Conservation (phyloP, 805 yeast genomes). For the Zygotorulaspora sp. region DNA sequence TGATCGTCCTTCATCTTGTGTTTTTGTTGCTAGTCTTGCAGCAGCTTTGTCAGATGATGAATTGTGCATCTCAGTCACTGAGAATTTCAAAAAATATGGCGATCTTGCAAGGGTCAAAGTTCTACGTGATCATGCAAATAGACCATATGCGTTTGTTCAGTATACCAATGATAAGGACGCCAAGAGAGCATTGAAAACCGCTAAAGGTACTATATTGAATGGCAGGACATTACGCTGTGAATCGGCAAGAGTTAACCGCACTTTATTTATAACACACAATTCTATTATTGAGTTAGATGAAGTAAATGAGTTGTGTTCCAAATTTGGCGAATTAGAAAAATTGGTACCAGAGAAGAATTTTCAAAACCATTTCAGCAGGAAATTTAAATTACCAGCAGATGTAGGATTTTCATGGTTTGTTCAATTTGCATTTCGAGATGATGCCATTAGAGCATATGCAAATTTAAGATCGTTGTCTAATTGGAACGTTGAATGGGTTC, state of each 20-base stretch:
- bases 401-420: constrained; percentile 58
- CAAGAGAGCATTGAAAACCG: constrained; percentile 56
- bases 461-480: constrained; percentile 49
- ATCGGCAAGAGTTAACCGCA: constrained; percentile 85
- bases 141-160: constrained; percentile 94
- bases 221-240: constrained; percentile 83
- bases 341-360: constrained; percentile 42
- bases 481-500: constrained; percentile 81
- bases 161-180: constrained; percentile 70
- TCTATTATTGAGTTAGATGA: constrained; percentile 27
- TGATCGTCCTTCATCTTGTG: constrained; percentile 80
- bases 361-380: constrained; percentile 15
- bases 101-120: constrained; percentile 70
- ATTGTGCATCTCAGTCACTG: constrained; percentile 60
- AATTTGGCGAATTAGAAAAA: constrained; percentile 76
- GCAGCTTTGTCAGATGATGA: constrained; percentile 65
- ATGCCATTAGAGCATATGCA: constrained; percentile 82
- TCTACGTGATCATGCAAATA: constrained; percentile 68
- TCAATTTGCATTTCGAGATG: constrained; percentile 76
- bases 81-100: constrained; percentile 71
- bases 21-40: constrained; percentile 80
- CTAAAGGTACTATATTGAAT: constrained; percentile 63
- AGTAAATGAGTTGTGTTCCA: constrained; percentile 39
- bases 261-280: constrained; percentile 52
- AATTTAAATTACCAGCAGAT: constrained; percentile 20